Conservation (phyloP, 176 grass and related monocot species). For the Elymus sibiricus region DNA sequence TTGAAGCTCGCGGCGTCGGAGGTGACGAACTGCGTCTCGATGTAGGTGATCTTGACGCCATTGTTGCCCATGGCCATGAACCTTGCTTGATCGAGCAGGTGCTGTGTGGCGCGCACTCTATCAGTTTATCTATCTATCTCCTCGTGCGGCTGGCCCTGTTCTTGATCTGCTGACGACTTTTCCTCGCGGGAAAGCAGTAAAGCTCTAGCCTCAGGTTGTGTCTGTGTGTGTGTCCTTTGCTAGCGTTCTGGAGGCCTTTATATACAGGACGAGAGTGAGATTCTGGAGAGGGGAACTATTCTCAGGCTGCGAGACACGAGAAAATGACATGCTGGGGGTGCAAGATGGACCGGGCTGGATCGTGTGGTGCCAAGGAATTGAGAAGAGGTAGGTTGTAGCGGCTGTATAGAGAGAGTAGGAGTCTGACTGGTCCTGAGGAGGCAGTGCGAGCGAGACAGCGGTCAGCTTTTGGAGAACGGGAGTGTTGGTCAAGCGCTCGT, state of each 20-base stretch:
- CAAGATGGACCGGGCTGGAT: background rate
- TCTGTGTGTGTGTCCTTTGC: background rate
- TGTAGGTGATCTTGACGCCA: constrained; percentile 44
- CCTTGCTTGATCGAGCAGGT: background rate
- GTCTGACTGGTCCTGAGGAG: constrained; percentile 9
- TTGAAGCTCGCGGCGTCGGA: constrained; percentile 44
- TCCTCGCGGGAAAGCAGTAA: background rate
- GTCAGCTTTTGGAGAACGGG: background rate
- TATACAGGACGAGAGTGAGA: background rate
- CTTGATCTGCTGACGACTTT: background rate
- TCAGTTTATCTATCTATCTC: background rate
- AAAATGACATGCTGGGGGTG: background rate
- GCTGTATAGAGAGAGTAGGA: no score
- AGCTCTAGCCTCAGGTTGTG: background rate
- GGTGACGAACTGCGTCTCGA: constrained; percentile 56
- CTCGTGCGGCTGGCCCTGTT: background rate
- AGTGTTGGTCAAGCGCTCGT: background rate
- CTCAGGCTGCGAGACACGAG: background rate
- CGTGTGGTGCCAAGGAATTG: background rate
- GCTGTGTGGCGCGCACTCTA: background rate
- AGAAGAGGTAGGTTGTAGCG: background rate
- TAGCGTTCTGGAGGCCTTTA: background rate
- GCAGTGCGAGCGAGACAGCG: background rate
- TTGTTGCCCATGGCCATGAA: background rate
- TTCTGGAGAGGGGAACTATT: background rate